Base-by-base conservation (phyloP, 2,329 filamentous ascomycete species). In the Domatiomyces catenatus region DNA sequence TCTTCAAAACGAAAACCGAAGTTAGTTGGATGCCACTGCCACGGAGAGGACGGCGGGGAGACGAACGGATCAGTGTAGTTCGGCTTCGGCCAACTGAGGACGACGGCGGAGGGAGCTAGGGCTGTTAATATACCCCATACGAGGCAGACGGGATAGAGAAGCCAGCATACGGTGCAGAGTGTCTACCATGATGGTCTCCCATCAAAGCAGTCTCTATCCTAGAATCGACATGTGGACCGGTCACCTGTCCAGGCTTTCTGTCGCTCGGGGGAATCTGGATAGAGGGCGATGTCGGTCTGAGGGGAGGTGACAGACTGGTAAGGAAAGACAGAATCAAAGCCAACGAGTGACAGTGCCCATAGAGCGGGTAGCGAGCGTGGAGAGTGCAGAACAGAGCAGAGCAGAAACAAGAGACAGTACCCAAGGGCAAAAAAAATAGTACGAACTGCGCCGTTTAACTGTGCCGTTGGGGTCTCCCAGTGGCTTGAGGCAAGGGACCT, bases 1-100 rank as follows among this genome's bases (percentile, higher is more conserved):
- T 5, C 32, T 39, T 39, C 32, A 39, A 15, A 24, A 24, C 22
- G n/a, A 24, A 24, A 3, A 6, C 22, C 3, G 18, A 58, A 58
- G 43, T 62, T 50, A 39, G 32, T 5, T 15, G 32, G 12, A 39
- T 15, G 32, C 4, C 32, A 3, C 22, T 24, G 22, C 22, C 3
- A 3, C 12, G 2, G 32, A 39, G 10, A 15, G 12, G 32, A 39
- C 10, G 32, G 15, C 15, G 32, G 15, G 8, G 10, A 39, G 7
- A 39, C 32, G 5, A 5, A 39, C n/a, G 62, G 62, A 46, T 64
- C 48, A 45, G 60, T 52, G 54, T 60, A 63, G 48, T 64, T 63
- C 18, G 62, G 62, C 48, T 57, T 55, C 1, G 62, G 62, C 62
- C 62, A 64, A 28, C 58, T 50, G 36, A 54, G 53, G 51, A 57